phyloP scores from a whole-genome alignment of 805 yeast species.

The Starmerella bombicola region DNA sequence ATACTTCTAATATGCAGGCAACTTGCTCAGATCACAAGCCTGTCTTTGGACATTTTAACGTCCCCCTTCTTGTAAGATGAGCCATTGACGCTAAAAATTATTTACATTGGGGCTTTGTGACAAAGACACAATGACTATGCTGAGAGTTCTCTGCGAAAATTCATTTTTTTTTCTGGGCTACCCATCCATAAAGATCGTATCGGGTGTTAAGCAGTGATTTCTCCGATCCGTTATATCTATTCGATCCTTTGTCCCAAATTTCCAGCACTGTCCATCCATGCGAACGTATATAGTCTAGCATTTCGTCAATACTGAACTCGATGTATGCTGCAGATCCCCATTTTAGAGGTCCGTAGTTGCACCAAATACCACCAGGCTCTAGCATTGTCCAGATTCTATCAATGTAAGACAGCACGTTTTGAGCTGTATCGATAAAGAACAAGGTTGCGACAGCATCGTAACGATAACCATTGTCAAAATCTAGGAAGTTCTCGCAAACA shows the following conservation, averaged over 20 bases:
- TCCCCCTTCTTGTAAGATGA: conserved; percentile 36
- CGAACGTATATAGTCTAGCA: conserved; percentile 37
- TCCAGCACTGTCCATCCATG: conserved; percentile 48
- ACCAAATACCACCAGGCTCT: conserved; percentile 54
- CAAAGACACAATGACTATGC: too few species aligned
- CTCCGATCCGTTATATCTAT: conserved; percentile 26
- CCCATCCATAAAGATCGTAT: conserved; percentile 24
- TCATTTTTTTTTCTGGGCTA: conserved; percentile 1
- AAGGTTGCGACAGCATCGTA: conserved; percentile 38
- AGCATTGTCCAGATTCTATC: conserved; percentile 45
- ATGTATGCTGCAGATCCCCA: conserved; percentile 72
- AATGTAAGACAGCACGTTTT: conserved; percentile 63
- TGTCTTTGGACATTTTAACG: conserved; percentile 58
- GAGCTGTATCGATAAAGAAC: conserved; percentile 87
- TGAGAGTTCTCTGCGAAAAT: too few species aligned
- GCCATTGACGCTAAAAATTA: too few species aligned
- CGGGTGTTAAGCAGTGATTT: conserved; percentile 26
- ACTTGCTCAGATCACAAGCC: conserved; percentile 84
- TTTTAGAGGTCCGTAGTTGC: conserved; percentile 83
- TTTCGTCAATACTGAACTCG: conserved; percentile 63
- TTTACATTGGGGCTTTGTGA: too few species aligned
- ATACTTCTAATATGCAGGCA: conserved; percentile 42
- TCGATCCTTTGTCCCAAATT: conserved; percentile 23
- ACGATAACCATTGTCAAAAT: conserved; percentile 31
- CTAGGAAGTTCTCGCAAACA: conserved; percentile 50